Evolutionary conservation across 2,329 filamentous ascomycete species (phyloP).

Genomic region (Cordyceps cicadae): DNA sequence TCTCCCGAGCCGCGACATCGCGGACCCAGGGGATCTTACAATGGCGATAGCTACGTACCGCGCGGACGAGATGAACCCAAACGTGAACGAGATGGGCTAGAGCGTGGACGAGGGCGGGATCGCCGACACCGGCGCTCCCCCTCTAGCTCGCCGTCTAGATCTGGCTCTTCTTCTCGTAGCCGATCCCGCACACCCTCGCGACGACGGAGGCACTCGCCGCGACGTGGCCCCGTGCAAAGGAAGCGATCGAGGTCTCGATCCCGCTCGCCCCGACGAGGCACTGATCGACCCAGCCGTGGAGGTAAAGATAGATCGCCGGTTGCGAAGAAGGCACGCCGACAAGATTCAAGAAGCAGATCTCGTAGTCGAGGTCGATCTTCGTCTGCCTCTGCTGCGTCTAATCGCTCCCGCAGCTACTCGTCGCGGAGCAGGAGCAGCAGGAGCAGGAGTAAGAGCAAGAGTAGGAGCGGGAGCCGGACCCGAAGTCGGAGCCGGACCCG

Average conservation of each 20-base stretch:
- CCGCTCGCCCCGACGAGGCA: conserved; percentile 20
- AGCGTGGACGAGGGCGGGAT: conserved; percentile 33
- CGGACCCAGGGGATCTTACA: conserved; percentile 35
- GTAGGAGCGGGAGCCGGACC: conserved; percentile 22
- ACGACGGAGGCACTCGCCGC: conserved; percentile 26
- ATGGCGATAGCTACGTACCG: conserved; percentile 47
- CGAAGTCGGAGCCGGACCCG: conserved; percentile 17
- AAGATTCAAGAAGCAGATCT: conserved; percentile 40
- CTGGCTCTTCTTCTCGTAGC: conserved; percentile 25
- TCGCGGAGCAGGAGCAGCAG: conserved; percentile 27
- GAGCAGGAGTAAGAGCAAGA: conserved; percentile 21
- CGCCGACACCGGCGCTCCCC: conserved; percentile 24
- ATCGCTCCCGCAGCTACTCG: conserved; percentile 31
- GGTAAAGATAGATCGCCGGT: conserved; percentile 30
- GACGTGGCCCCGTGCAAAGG: conserved; percentile 24
- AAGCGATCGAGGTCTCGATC: conserved; percentile 32
- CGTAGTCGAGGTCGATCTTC: conserved; percentile 29
- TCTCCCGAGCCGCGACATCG: conserved; percentile 39
- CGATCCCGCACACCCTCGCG: conserved; percentile 25
- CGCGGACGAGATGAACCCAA: conserved; percentile 33
- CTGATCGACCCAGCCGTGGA: conserved; percentile 19
- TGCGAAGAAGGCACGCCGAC: conserved; percentile 43
- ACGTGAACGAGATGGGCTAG: conserved; percentile 32
- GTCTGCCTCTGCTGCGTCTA: conserved; percentile 29
- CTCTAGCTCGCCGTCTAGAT: conserved; percentile 23